Conservation (phyloP, 495 filamentous ascomycete genomes). For the Tuber melanosporum region DNA sequence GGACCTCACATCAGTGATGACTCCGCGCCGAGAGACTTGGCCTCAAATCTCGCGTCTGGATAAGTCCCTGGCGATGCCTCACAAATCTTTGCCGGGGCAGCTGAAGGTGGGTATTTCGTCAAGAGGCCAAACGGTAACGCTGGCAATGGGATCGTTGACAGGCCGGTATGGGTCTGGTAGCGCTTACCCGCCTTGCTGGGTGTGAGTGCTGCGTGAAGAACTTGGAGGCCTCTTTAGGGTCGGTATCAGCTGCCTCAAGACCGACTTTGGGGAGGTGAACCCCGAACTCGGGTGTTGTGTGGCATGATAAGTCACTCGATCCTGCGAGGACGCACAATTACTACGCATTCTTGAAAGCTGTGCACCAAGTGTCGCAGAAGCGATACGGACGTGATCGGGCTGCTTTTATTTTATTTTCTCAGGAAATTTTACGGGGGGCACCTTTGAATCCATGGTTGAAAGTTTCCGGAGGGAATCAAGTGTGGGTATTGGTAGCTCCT, state of each 20-base stretch:
- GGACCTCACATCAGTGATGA: conserved; percentile 57
- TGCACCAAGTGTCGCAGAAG: too few relatives aligned
- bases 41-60: conserved; percentile 64
- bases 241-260: conserved; percentile 66
- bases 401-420: too few relatives aligned
- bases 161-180: conserved; percentile 65
- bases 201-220: conserved; percentile 54
- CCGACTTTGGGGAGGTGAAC: conserved; percentile 65
- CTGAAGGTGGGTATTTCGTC: conserved; percentile 60
- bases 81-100: conserved; percentile 58
- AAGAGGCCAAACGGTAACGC: conserved; percentile 60
- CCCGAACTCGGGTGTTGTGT: conserved; percentile 55
- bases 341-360: too few relatives aligned
- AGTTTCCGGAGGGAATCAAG: too few relatives aligned
- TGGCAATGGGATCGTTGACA: conserved; percentile 74
- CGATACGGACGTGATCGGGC: too few relatives aligned
- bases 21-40: conserved; percentile 52
- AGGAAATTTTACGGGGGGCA: too few relatives aligned
- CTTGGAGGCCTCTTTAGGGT: conserved; percentile 56
- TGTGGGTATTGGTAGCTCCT: too few relatives aligned
- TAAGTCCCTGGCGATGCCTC: conserved; percentile 62
- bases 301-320: conserved; percentile 49
- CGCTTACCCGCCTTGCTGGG: conserved; percentile 66
- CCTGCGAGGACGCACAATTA: too few relatives aligned
- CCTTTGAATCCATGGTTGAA: too few relatives aligned